A percentile compares a stretch with the other conserved stretches of the same genome.
phyloP scores from a whole-genome alignment of 2,329 filamentous ascomycete genomes.

The Aspergillus niger region DNA sequence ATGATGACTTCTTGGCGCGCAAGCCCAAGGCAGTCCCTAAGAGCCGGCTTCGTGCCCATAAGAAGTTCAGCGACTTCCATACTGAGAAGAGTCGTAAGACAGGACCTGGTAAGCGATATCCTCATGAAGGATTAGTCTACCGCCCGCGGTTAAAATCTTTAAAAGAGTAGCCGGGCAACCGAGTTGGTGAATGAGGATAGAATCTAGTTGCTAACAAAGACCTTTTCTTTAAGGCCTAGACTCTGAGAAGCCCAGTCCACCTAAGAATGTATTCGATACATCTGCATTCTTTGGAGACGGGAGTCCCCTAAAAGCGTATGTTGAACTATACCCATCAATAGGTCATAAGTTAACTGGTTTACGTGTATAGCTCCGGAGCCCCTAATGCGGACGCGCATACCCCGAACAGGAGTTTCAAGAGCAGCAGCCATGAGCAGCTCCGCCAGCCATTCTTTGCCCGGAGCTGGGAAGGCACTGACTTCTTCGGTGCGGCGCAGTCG shows the following conservation, averaged over 20 bases:
- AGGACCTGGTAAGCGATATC: slow-evolving; percentile 36
- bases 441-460: slow-evolving; percentile 46
- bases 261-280: slow-evolving; percentile 14
- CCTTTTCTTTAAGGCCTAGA: slow-evolving; percentile 31
- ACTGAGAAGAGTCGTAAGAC: slow-evolving; percentile 24
- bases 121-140: slow-evolving; percentile 6
- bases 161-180: background rate
- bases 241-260: slow-evolving; percentile 25
- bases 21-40: slow-evolving; percentile 47
- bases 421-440: slow-evolving; percentile 36
- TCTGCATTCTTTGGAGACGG: slow-evolving; percentile 13
- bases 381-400: slow-evolving; percentile 6
- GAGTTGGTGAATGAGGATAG: background rate
- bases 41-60: slow-evolving; percentile 37
- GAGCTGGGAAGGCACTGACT: slow-evolving; percentile 43
- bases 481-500: slow-evolving; percentile 33
- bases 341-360: slow-evolving; percentile 13
- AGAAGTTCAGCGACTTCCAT: slow-evolving; percentile 33
- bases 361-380: slow-evolving; percentile 10
- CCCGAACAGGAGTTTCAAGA: slow-evolving; percentile 30
- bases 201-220: slow-evolving; percentile 29
- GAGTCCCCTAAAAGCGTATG: slow-evolving; percentile 15
- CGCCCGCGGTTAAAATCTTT: too few relatives aligned
- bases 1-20: slow-evolving; percentile 27
- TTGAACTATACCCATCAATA: background rate